These are phyloP conservation scores for Wickerhamiella vanderwaltii DNA, from an alignment of 805 yeast genomes.

Conservation along the genomic window DNA sequence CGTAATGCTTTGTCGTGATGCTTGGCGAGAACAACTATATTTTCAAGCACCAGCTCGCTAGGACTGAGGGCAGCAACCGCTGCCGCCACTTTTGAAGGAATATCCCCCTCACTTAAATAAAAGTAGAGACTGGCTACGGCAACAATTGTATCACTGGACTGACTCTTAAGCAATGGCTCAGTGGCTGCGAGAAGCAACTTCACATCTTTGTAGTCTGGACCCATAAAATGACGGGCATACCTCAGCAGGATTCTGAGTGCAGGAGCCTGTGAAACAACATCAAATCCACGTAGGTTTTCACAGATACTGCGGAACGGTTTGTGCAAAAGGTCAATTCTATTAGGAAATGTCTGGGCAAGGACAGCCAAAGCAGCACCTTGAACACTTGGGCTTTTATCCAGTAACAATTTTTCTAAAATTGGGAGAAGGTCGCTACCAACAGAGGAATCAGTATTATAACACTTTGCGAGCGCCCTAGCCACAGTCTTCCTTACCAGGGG, in stretches of 20 bases:
- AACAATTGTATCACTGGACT: slow-evolving; percentile 48
- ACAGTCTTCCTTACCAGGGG: slow-evolving; percentile 70
- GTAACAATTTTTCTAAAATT: slow-evolving; percentile 40
- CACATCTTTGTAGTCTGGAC: slow-evolving; percentile 48
- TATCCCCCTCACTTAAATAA: slow-evolving; percentile 48
- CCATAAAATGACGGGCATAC: slow-evolving; percentile 50
- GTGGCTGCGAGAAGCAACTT: slow-evolving; percentile 40
- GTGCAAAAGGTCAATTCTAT: slow-evolving; percentile 56
- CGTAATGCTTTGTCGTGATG: slow-evolving; percentile 27
- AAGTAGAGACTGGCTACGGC: slow-evolving; percentile 46
- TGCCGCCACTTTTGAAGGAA: slow-evolving; percentile 37
- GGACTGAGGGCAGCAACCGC: slow-evolving; percentile 36
- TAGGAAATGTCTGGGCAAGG: slow-evolving; percentile 41
- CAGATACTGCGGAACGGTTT: slow-evolving; percentile 53
- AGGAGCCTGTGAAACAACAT: slow-evolving; percentile 57
- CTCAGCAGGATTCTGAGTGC: slow-evolving; percentile 51
- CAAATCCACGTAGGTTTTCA: slow-evolving; percentile 38
- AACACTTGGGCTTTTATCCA: slow-evolving; percentile 57
- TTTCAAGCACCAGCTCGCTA: slow-evolving; percentile 36
- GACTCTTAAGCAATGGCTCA: slow-evolving; percentile 36
- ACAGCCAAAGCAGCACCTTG: slow-evolving; percentile 56
- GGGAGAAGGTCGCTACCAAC: slow-evolving; percentile 39
- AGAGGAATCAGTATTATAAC: slow-evolving; percentile 35
- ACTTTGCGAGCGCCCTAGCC: slow-evolving; percentile 59
- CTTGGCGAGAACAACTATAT: slow-evolving; percentile 33